phyloP scores from a whole-genome alignment of 169 alveolate genomes.

The Cryptosporidium canis region DNA sequence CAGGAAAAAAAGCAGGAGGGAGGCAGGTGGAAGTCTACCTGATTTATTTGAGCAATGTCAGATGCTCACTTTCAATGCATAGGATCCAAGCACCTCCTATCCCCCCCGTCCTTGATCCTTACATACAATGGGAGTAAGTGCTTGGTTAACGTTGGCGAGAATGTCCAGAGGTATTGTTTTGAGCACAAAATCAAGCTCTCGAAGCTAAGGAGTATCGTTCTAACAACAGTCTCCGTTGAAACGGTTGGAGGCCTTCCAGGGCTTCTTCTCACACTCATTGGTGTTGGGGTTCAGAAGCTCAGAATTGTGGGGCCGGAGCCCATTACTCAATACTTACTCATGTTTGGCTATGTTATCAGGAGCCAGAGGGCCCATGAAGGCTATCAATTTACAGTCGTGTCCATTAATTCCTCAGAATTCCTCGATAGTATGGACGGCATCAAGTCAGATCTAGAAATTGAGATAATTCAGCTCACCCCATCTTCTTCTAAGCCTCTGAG shows the following conservation, averaged over 20 bases:
- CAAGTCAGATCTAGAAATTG: conserved; percentile 40
- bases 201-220: conserved; percentile 75
- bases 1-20: not conserved
- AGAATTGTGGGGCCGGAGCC: conserved; percentile 83
- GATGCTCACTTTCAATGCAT: conserved; percentile 80
- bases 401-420: conserved; percentile 12
- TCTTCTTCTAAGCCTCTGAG: conserved; percentile 14
- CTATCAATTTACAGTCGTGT: not conserved
- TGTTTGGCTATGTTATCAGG: conserved; percentile 15
- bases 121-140: conserved; percentile 78
- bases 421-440: not conserved
- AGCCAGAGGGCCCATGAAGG: not conserved
- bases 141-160: conserved; percentile 86
- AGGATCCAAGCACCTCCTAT: conserved; percentile 82
- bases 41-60: not conserved
- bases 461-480: not conserved
- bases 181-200: conserved; percentile 82
- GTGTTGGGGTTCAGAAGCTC: conserved; percentile 76
- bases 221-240: conserved; percentile 79
- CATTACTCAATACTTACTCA: conserved; percentile 15
- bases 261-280: conserved; percentile 81
- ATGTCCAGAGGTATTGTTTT: conserved; percentile 82
- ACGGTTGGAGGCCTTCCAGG: conserved; percentile 85
- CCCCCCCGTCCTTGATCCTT: conserved; percentile 84
- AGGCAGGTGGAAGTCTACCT: not conserved